Evolutionary conservation across 164 flowering plant species (phyloP).

Genomic region (Chloranthus sessilifolius): DNA sequence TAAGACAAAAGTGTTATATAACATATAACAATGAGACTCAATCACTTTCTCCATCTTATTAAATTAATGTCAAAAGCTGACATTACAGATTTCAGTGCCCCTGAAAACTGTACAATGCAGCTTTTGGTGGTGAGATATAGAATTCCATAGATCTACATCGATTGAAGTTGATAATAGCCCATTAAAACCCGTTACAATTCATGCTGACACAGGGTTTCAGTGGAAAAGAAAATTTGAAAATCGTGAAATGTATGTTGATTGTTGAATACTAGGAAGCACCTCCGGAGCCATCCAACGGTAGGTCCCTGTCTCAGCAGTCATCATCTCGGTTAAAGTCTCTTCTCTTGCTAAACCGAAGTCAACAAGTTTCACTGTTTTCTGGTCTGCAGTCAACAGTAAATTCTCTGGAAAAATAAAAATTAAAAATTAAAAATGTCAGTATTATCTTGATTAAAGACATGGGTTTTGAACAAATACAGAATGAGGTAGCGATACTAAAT

Average conservation of each 20-base stretch:
- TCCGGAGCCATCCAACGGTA: conserved; percentile 99
- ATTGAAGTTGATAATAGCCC: no score
- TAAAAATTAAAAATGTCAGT: neutral
- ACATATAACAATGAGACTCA: no score
- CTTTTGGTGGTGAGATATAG: no score
- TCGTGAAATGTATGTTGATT: neutral
- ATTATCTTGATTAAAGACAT: no score
- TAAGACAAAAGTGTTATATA: no score
- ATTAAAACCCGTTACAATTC: neutral
- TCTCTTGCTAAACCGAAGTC: conserved; percentile 97
- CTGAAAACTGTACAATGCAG: no score
- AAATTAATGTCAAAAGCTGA: no score
- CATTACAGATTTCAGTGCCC: no score
- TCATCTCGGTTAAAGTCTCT: conserved; percentile 92
- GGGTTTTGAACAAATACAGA: no score
- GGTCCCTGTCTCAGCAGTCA: conserved; percentile 97
- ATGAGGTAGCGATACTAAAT: no score
- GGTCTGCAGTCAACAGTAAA: conserved; percentile 80
- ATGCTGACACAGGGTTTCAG: neutral
- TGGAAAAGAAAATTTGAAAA: neutral
- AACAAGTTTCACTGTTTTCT: conserved; percentile 75
- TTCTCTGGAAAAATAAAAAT: conserved; percentile 47
- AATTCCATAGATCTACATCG: no score
- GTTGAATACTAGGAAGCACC: conserved; percentile 48
- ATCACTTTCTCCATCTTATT: no score